Percentiles rank a stretch among this genome's conserved stretches.
These are phyloP conservation scores for Durio zibethinus DNA, from an alignment of 345 rosid genomes.

Conservation along the genomic window DNA sequence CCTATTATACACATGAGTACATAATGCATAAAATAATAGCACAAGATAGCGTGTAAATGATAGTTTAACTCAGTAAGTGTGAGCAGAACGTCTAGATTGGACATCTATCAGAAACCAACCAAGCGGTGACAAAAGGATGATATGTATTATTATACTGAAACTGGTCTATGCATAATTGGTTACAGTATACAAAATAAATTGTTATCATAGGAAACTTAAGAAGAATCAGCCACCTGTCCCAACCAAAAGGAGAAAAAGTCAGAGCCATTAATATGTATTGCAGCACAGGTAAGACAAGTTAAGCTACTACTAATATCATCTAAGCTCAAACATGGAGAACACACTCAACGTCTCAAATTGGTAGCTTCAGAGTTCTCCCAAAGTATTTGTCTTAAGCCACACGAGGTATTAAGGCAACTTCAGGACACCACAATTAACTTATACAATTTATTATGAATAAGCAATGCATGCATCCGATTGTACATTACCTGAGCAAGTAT, in stretches of 20 bases:
- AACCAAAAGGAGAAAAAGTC: neutral
- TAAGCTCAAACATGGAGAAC: neutral
- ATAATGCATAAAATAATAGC: neutral
- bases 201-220: neutral
- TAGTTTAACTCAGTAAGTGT: neutral
- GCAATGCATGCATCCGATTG: neutral
- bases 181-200: neutral
- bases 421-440: neutral
- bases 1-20: neutral
- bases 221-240: neutral
- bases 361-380: neutral
- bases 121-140: neutral
- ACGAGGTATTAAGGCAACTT: neutral
- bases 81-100: neutral
- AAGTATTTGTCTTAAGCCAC: neutral
- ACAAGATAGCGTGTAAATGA: neutral
- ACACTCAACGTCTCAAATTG: neutral
- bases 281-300: neutral
- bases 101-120: neutral
- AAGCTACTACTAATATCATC: constrained; percentile 2
- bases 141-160: neutral
- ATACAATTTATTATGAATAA: neutral
- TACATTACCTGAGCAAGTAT: constrained; percentile 79
- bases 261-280: neutral
- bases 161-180: neutral